Base-by-base conservation (phyloP, 1,284 basidiomycete genomes). In the Boletus subluridellus region DNA sequence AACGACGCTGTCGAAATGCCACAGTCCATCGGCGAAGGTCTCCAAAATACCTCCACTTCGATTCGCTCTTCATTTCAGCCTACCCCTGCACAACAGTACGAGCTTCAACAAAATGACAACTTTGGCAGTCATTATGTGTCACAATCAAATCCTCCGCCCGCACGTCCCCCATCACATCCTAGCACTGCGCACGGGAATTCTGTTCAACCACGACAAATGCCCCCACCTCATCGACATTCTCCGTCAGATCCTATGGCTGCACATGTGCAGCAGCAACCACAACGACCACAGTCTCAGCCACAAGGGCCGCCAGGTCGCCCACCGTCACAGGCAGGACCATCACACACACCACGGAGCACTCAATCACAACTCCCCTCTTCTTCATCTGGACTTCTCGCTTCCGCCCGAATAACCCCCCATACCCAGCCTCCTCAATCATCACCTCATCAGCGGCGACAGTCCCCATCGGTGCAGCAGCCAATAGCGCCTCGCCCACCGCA, bases 11-110 rank as follows among this genome's bases (percentile, higher is more conserved):
- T 73, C 55, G 70, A 75, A 45, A 68, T 75, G 35, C 76, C 79
- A 35, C 78, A 76, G 60, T 72, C 73, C 24, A 73, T 78, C 46
- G 61, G 71, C 24, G 80, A 82, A 51, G 73, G 77, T 60, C 66
- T 77, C 5, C 77, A 74, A 53, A 75, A 78, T 60, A 63, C 74
- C 42, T 60, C 72, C 28, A 66, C 67, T 26, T 70, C 76, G 24
- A 77, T 69, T 52, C 78, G 79, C 28, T 42, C 74, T 9, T 66
- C 71, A 12, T 82, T 84, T 58, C 78, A 78, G 17, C 66, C 77
- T 24, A 86, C 85, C 3, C 84, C 86, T 9, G 82, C 84, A 8
- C 85, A 87, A 65, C 79, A 81, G 52, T 77, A 80, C 58, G 78
- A 80, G 55, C 82, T 84, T 77, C 78, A 77, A 53, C 72, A 72